Base-by-base conservation (phyloP, 352 stramenopile genomes). In the Globisporangium alternatum region DNA sequence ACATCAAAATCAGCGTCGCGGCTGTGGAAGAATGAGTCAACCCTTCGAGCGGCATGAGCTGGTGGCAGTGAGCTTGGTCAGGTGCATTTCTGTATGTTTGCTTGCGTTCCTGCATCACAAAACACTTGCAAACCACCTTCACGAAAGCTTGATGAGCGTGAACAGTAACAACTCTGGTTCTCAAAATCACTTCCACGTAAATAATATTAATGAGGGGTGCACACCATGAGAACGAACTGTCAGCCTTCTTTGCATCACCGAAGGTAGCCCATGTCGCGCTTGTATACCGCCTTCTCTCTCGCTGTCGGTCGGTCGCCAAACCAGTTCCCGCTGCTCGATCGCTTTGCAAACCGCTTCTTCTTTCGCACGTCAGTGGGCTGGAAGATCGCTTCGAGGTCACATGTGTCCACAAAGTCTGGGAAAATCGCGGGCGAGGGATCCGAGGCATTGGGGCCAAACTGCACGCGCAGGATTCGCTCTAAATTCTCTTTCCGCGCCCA, bases 241-340 rank as follows among this genome's bases (percentile, higher is more conserved):
- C 28, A n/a, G 33, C 45, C n/a, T 10, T 43, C 51, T 30, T 43
- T 0, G 8, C 28, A 3, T 76, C 59, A 92, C 48, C 74, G 72
- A 9, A 78, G 55, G 53, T 91, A 95, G 19, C 87, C 87, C 87
- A 95, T 95, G 22, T 92, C 87, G 47, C 73, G 80, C 61, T 90
- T 89, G 71, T 95, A 95, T 39, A 90, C 68, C 6, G 86, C 81
- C 71, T 81, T 87, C 63, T 95, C 87, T 10, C 82, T 76, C 28
- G 83, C 82, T 8, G 85, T 94, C 10, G 85, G 83, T 17, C 79
- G 77, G 70, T 96, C 87, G 8, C 79, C 81, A 30, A 94, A 75
- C 87, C 87, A 96, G 71, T 96, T 94, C 12, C 85, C 87, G 31
- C 83, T 93, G 67, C 87, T 96, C 59, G 82, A 91, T n/a, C 87